phyloP scores from a whole-genome alignment of 225 moss, liverwort and hornwort genomes.

The Sphagnum contortum region DNA sequence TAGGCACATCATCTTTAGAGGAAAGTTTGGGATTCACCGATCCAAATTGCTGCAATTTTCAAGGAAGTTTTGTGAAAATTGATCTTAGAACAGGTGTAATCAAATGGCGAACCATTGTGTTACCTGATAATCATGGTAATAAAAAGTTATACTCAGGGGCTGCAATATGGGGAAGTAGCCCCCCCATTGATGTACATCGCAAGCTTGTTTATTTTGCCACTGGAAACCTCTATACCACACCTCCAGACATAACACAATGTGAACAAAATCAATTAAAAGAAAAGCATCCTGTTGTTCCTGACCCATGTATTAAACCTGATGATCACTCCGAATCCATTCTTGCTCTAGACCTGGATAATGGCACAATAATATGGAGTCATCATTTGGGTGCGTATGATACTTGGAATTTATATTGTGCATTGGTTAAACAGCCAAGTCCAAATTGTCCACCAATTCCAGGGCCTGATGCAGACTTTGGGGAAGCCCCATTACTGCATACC shows the following conservation, averaged over 20 bases:
- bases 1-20: no score
- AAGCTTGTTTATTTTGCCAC: slow-evolving; percentile 11
- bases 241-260: slow-evolving; percentile 10
- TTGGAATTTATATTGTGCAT: slow-evolving; percentile 7
- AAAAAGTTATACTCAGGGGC: slow-evolving; percentile 11
- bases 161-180: slow-evolving; percentile 18
- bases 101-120: slow-evolving; percentile 12
- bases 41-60: slow-evolving; percentile 18
- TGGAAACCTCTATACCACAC: slow-evolving; percentile 20
- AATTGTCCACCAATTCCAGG: slow-evolving; percentile 16
- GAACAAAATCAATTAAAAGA: slow-evolving; percentile 5
- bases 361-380: slow-evolving; percentile 9
- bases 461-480: slow-evolving; percentile 25
- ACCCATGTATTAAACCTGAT: slow-evolving; percentile 15
- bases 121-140: slow-evolving; percentile 15
- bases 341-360: slow-evolving; percentile 12
- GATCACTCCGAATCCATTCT: slow-evolving; percentile 10
- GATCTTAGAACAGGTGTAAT: slow-evolving; percentile 15
- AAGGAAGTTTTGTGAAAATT: slow-evolving; percentile 20
- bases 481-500: slow-evolving; percentile 20
- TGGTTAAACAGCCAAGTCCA: not conserved
- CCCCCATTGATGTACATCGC: slow-evolving; percentile 14
- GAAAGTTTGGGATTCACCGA: no score
- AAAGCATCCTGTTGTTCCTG: slow-evolving; percentile 4
- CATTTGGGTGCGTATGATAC: slow-evolving; percentile 19